Evolutionary conservation across 2,329 filamentous ascomycete genomes (phyloP).

Genomic region (Stagonosporopsis vannaccii): DNA sequence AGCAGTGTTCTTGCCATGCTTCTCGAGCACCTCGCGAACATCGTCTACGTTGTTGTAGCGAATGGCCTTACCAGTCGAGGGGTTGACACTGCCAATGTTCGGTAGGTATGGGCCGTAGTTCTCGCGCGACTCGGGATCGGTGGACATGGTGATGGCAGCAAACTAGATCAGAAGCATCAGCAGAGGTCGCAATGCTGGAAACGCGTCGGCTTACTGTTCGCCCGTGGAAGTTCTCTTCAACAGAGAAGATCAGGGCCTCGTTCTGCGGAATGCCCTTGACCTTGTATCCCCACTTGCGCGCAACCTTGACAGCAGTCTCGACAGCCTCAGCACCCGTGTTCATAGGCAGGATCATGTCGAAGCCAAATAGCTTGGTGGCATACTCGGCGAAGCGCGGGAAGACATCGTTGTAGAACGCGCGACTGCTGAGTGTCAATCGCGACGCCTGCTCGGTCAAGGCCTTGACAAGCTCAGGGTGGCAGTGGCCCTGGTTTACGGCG

Average conservation of each 20-base stretch:
- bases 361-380: conserved; percentile 86
- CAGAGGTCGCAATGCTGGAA: neutral
- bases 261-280: conserved; percentile 86
- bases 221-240: conserved; percentile 93
- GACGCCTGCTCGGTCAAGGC: conserved; percentile 88
- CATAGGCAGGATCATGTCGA: conserved; percentile 98
- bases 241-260: conserved; percentile 84
- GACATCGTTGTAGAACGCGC: conserved; percentile 98
- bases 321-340: conserved; percentile 97
- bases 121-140: conserved; percentile 91
- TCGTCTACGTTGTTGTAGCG: conserved; percentile 86
- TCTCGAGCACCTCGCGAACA: conserved; percentile 78
- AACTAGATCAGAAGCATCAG: conserved; percentile 64
- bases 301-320: conserved; percentile 95
- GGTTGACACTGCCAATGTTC: conserved; percentile 78
- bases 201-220: conserved; percentile 72
- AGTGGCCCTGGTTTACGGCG: conserved; percentile 97
- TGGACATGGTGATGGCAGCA: conserved; percentile 92
- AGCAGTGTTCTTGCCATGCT: conserved; percentile 83
- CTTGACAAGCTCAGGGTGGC: conserved; percentile 94
- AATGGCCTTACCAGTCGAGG: conserved; percentile 78
- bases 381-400: conserved; percentile 96
- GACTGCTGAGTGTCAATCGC: conserved; percentile 87
- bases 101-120: conserved; percentile 98
- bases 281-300: conserved; percentile 98